phyloP scores from a whole-genome alignment of 345 rosid species.

The Linum tenue region DNA sequence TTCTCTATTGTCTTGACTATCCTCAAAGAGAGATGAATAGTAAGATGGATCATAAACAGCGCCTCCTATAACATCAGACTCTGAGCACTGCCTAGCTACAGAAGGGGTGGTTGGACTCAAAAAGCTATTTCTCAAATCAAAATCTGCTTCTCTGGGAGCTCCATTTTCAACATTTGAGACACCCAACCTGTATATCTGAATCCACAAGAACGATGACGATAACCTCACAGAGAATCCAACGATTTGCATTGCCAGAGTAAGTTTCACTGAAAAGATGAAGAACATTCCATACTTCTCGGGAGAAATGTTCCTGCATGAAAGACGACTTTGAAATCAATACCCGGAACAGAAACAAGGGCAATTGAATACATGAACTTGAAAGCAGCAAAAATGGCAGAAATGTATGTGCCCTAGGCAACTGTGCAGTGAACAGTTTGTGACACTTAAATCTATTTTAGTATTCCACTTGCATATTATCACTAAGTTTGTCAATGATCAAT shows the following conservation, averaged over 20 bases:
- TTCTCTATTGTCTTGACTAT: conserved; percentile 32
- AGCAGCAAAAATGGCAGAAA: background rate
- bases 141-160: conserved; percentile 39
- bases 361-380: background rate
- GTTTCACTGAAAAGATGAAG: conserved; percentile 65
- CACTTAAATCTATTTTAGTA: background rate
- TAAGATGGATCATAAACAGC: conserved; percentile 52
- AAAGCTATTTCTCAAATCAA: conserved; percentile 58
- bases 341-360: background rate
- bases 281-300: conserved; percentile 30
- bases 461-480: too few species aligned
- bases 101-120: conserved; percentile 44
- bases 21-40: conserved; percentile 58
- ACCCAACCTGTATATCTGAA: conserved; percentile 90
- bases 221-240: conserved; percentile 69
- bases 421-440: background rate
- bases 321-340: background rate
- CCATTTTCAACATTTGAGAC: conserved; percentile 32
- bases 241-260: conserved; percentile 73
- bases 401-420: background rate
- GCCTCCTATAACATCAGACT: conserved; percentile 52
- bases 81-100: conserved; percentile 31
- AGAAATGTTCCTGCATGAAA: conserved; percentile 53
- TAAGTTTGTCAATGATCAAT: background rate
- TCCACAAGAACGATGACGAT: conserved; percentile 70